These are phyloP conservation scores for Elsinoe perseae DNA, from an alignment of 2,329 filamentous ascomycete genomes.

Conservation along the genomic window DNA sequence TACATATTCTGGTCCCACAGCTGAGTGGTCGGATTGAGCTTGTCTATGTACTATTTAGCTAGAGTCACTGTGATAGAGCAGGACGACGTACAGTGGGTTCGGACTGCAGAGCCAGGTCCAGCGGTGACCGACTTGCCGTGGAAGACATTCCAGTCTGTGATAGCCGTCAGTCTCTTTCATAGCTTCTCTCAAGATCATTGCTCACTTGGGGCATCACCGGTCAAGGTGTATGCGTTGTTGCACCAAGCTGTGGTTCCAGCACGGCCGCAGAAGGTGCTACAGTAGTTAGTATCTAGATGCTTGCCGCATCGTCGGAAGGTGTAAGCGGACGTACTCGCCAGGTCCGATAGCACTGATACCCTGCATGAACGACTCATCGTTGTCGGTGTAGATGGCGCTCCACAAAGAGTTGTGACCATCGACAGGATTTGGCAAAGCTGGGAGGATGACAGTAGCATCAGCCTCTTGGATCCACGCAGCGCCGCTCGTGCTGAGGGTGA, in stretches of 20 bases:
- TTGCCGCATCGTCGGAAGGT: too few species aligned
- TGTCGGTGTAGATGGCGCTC: slow-evolving; percentile 25
- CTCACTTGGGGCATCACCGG: slow-evolving; percentile 17
- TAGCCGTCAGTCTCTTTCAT: neutral
- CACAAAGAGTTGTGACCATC: slow-evolving; percentile 24
- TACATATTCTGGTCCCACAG: slow-evolving; percentile 26
- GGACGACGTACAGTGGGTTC: slow-evolving; percentile 21
- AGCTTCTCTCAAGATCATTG: neutral
- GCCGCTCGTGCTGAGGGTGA: slow-evolving; percentile 20
- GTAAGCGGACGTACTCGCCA: slow-evolving; percentile 17
- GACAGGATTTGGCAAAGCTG: slow-evolving; percentile 20
- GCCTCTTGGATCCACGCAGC: slow-evolving; percentile 22
- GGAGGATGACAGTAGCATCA: slow-evolving; percentile 23
- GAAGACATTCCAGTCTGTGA: slow-evolving; percentile 16
- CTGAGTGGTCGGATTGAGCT: slow-evolving; percentile 21
- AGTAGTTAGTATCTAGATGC: neutral
- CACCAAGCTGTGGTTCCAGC: slow-evolving; percentile 23
- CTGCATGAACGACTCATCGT: slow-evolving; percentile 23
- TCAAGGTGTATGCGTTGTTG: slow-evolving; percentile 23
- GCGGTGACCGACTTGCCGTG: slow-evolving; percentile 21
- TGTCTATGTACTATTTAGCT: slow-evolving; percentile 17
- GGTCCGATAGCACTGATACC: slow-evolving; percentile 24
- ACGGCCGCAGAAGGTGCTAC: slow-evolving; percentile 20
- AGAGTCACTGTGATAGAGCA: neutral
- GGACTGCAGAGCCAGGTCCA: slow-evolving; percentile 20